Percentiles rank a stretch among this genome's conserved stretches.
Evolutionary conservation across 2,329 filamentous ascomycete genomes (phyloP).

Genomic region (Microcyclospora tardicrescens): DNA sequence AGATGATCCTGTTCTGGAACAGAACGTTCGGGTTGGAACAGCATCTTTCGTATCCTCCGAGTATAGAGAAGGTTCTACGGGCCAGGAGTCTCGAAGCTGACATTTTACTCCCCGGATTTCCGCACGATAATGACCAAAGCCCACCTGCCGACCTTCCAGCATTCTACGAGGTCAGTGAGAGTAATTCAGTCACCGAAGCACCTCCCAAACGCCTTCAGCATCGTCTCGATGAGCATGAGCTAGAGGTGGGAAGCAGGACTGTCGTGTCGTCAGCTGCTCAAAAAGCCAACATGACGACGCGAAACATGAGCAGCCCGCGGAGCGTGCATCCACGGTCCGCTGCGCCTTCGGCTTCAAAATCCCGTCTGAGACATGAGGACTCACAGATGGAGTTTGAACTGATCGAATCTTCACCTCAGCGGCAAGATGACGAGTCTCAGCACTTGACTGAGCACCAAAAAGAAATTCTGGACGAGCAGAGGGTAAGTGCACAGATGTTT

Average conservation of each 20-base stretch:
- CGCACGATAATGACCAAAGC: conserved; percentile 19
- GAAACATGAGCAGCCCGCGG: not conserved
- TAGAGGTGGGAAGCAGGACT: too few relatives aligned
- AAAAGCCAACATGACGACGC: not conserved
- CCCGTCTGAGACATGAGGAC: conserved; percentile 59
- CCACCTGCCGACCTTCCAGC: conserved; percentile 22
- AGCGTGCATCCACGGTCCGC: not conserved
- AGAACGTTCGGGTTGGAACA: conserved; percentile 49
- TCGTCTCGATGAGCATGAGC: too few relatives aligned
- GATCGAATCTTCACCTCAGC: conserved; percentile 45
- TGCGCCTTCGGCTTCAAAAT: conserved; percentile 22
- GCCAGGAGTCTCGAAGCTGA: conserved; percentile 45
- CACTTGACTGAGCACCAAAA: conserved; percentile 65
- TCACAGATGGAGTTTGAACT: conserved; percentile 68
- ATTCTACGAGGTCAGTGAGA: conserved; percentile 13
- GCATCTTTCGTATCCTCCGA: conserved; percentile 49
- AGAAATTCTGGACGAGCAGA: conserved; percentile 63
- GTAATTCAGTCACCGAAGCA: not conserved
- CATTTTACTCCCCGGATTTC: conserved; percentile 37
- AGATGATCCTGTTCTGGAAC: conserved; percentile 55
- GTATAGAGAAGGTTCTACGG: conserved; percentile 49
- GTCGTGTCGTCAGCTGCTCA: not conserved
- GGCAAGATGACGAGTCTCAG: conserved; percentile 48
- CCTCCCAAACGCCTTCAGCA: not conserved
- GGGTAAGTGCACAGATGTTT: conserved; percentile 51